Evolutionary conservation across 2,329 filamentous ascomycete species (phyloP).

Genomic region (Paraconiothyrium brasiliense): DNA sequence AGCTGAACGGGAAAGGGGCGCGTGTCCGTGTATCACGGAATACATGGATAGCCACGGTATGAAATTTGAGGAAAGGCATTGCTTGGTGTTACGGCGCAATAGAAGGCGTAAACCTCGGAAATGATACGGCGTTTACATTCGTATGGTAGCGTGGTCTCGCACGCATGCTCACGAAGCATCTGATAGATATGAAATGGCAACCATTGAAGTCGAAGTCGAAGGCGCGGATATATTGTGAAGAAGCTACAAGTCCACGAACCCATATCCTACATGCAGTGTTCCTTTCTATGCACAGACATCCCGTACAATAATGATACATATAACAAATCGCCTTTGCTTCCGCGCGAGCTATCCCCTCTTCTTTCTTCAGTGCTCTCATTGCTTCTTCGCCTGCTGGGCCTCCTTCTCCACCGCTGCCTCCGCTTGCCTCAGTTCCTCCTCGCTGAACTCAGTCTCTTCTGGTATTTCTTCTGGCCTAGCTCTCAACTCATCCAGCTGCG

Average conservation of each 20-base stretch:
- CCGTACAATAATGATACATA: constrained; percentile 15
- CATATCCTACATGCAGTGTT: constrained; percentile 9
- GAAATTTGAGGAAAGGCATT: constrained; percentile 4
- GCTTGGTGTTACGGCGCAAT: constrained; percentile 19
- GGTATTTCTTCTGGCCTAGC: background rate
- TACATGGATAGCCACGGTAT: background rate
- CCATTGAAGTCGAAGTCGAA: background rate
- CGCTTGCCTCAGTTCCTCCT: background rate
- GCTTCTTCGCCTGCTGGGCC: constrained; percentile 6
- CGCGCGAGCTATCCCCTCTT: background rate
- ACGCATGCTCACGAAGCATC: background rate
- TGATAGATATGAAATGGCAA: background rate
- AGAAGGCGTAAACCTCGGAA: constrained; percentile 7
- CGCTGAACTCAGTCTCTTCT: background rate
- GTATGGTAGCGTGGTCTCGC: background rate
- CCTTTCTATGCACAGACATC: constrained; percentile 1
- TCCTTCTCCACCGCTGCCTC: background rate
- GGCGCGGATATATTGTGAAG: constrained; percentile 11
- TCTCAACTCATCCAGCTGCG: background rate
- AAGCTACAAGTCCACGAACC: constrained; percentile 1
- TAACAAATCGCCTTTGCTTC: background rate
- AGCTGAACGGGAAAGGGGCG: constrained; percentile 24
- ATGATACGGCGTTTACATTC: constrained; percentile 5
- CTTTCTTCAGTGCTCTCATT: background rate
- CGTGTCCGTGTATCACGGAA: background rate